Evolutionary conservation across 495 filamentous ascomycete species (phyloP), one percentile per base, ranked within the genome.

Genomic region (Trichoderma parareesei): DNA sequence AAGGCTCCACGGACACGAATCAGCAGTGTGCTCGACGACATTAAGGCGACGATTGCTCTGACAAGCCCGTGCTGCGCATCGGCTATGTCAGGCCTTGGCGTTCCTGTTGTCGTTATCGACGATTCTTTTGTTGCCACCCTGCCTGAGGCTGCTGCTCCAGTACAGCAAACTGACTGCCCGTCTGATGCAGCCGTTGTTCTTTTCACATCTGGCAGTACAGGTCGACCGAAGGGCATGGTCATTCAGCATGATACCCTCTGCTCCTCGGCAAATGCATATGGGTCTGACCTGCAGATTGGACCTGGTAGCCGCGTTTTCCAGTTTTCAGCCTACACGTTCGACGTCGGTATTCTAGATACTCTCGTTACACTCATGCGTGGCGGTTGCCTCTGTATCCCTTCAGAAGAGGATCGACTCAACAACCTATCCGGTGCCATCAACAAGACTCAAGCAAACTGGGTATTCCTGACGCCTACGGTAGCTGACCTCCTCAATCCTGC

Each of bases 251-350:
- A 68, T 37, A 60, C 71, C 20, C 69, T 81, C 33, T 72, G 70
- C 40, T 73, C 75, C 5, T 9, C 33, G 49, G 10, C 40, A 63
- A 10, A 64, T 66, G 67, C 69, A 85, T 4, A 65, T 74, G 0
- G 78, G 79, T 1, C 67, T 67, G 18, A 69, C 73, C n/a, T 72
- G 83, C 3, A 77, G 79, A 2, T 62, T 62, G 0, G 67, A 85
- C 20, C 67, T 75, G 38, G 74, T 69, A 1, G 67, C 85, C 75
- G 85, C 4, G 81, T 86, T 8, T 78, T 91, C 67, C 88, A 91
- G 65, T 84, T 88, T 63, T 86, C 88, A 2, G 85, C 85, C 48
- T 89, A 85, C 69, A 85, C 85, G 0, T 88, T 88, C 48, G 89
- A 92, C 65, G 81, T 85, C 37, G 84, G 84, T 60, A 76, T 90